These are phyloP conservation scores for Ramularia endophylla DNA, from an alignment of 2,329 filamentous ascomycete species.

Conservation along the genomic window DNA sequence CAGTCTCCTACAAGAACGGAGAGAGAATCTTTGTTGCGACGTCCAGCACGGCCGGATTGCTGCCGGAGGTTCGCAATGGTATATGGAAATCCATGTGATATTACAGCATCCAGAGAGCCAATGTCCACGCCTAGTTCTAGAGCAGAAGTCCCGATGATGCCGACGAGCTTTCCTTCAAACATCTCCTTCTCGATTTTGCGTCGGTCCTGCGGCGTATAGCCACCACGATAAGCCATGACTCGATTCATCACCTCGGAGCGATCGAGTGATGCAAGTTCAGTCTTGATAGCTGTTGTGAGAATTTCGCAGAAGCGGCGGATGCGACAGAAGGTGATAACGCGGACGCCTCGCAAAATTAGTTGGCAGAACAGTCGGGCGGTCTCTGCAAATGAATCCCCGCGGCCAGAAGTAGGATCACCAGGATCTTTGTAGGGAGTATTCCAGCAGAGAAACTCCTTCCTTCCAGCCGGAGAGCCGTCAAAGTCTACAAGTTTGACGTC, in stretches of 20 bases:
- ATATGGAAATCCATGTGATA: constrained; percentile 92
- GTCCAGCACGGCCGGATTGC: constrained; percentile 86
- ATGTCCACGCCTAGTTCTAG: constrained; percentile 95
- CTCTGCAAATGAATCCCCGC: constrained; percentile 76
- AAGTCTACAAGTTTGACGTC: constrained; percentile 78
- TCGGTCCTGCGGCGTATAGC: constrained; percentile 87
- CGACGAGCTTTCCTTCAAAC: constrained; percentile 91
- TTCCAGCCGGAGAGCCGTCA: constrained; percentile 85
- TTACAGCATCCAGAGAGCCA: constrained; percentile 84
- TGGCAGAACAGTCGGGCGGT: constrained; percentile 89
- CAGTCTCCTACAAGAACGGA: constrained; percentile 84
- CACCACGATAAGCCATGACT: constrained; percentile 93
- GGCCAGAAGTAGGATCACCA: constrained; percentile 75
- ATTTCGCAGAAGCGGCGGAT: constrained; percentile 85
- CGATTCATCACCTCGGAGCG: constrained; percentile 67
- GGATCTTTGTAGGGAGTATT: constrained; percentile 94
- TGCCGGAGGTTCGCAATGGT: constrained; percentile 92
- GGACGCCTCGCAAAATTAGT: constrained; percentile 77
- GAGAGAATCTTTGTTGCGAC: constrained; percentile 87
- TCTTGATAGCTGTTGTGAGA: constrained; percentile 71
- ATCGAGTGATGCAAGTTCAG: constrained; percentile 67
- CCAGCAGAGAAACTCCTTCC: constrained; percentile 96
- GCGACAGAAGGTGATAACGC: constrained; percentile 88
- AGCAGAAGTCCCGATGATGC: constrained; percentile 89
- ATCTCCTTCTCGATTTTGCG: constrained; percentile 87